A percentile compares a stretch with the other conserved stretches of the same genome.
phyloP scores from a whole-genome alignment of 768 basidiomycete genomes.

The Amanita rimosa region DNA sequence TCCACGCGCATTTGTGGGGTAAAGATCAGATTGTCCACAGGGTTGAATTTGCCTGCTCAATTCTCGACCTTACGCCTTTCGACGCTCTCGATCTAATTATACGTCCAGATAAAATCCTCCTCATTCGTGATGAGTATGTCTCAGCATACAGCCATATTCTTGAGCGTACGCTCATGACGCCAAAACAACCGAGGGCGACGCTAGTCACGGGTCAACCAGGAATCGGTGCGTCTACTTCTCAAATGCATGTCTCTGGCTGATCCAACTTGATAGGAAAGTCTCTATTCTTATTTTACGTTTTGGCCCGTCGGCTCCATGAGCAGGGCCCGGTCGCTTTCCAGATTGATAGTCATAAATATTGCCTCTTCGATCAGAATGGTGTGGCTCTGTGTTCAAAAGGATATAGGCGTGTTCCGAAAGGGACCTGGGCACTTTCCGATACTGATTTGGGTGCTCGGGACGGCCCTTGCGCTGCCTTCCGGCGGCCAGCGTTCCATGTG shows the following conservation, averaged over 20 bases:
- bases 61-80: neutral
- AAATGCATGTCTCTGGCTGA: conserved; percentile 2
- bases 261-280: too few relatives aligned
- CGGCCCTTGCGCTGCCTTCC: too few relatives aligned
- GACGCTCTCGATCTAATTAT: neutral
- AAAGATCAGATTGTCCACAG: neutral
- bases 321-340: too few relatives aligned
- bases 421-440: conserved; percentile 2
- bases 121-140: neutral
- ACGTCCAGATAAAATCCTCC: neutral
- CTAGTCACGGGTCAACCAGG: conserved; percentile 2
- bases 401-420: neutral
- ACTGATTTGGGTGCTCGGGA: too few relatives aligned
- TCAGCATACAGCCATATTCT: neutral
- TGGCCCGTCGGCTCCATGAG: too few relatives aligned
- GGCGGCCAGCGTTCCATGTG: too few relatives aligned
- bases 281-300: too few relatives aligned
- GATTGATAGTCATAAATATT: neutral
- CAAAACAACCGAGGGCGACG: neutral
- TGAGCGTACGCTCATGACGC: too few relatives aligned
- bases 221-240: conserved; percentile 6
- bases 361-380: neutral
- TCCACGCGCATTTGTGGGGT: neutral
- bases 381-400: neutral
- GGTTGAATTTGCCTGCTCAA: neutral